These are phyloP conservation scores for Agrocybe pediades DNA, from an alignment of 768 basidiomycete genomes.

Conservation along the genomic window DNA sequence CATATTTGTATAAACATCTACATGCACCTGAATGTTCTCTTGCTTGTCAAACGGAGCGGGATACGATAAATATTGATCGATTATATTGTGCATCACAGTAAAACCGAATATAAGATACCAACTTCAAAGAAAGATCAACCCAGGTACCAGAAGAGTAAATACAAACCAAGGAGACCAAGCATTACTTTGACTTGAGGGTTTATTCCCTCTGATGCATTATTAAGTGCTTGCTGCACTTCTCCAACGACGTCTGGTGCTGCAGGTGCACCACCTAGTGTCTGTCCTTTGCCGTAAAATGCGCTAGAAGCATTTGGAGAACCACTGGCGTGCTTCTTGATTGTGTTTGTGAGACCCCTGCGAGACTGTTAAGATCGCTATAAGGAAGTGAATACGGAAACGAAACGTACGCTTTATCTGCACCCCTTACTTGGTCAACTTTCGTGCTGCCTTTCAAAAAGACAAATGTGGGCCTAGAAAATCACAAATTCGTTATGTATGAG, in stretches of 20 bases:
- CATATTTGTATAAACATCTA: constrained; percentile 6
- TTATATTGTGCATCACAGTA: constrained; percentile 1
- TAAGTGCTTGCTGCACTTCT: constrained; percentile 33
- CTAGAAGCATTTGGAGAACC: constrained; percentile 34
- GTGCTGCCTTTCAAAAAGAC: constrained; percentile 69
- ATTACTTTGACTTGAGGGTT: constrained; percentile 70
- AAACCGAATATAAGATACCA: background rate
- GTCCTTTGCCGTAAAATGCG: constrained; percentile 73
- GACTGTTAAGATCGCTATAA: constrained; percentile 1
- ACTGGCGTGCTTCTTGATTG: constrained; percentile 54
- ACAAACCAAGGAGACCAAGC: constrained; percentile 62
- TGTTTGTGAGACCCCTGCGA: constrained; percentile 61
- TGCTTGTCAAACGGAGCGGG: background rate
- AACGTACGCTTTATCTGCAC: constrained; percentile 68
- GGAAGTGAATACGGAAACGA: background rate
- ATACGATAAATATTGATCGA: background rate
- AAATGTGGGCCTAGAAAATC: constrained; percentile 74
- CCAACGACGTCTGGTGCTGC: constrained; percentile 34
- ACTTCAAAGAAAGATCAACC: constrained; percentile 24
- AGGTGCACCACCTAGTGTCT: constrained; percentile 62
- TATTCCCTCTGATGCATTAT: constrained; percentile 36
- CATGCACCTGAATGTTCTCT: constrained; percentile 1
- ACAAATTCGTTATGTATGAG: background rate
- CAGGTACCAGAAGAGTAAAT: constrained; percentile 59
- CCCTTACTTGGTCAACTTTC: constrained; percentile 72